phyloP scores from a whole-genome alignment of 2,329 filamentous ascomycete species.

The Cryphonectria japonica region DNA sequence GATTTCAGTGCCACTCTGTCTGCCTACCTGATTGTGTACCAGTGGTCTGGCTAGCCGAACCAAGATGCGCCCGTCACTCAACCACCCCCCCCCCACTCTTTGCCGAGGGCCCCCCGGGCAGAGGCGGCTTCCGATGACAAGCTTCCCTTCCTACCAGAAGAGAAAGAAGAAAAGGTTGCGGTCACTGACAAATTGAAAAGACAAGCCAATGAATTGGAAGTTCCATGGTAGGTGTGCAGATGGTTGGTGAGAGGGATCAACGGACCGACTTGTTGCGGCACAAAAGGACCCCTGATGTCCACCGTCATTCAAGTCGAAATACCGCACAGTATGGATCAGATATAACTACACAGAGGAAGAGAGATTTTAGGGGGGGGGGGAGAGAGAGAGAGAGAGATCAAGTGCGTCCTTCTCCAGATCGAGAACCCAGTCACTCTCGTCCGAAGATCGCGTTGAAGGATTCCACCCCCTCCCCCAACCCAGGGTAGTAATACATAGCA shows the following conservation, averaged over 20 bases:
- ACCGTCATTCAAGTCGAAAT: neutral
- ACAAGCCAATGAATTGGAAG: neutral
- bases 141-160: neutral
- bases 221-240: neutral
- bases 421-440: neutral
- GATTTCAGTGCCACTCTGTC: neutral
- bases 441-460: conserved; percentile 3
- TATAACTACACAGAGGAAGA: neutral
- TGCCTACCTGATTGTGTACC: neutral
- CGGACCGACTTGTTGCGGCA: neutral
- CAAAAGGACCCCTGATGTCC: neutral
- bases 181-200: neutral
- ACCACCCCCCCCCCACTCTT: no score
- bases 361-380: no score
- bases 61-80: neutral
- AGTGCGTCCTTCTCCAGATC: neutral
- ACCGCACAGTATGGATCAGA: neutral
- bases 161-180: neutral
- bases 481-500: neutral
- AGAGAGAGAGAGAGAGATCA: neutral
- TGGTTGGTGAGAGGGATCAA: neutral
- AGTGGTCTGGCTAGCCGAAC: neutral
- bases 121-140: neutral
- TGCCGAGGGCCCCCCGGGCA: neutral
- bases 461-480: neutral